Base-by-base conservation (phyloP, 495 filamentous ascomycete genomes). In the Daldinia loculata region DNA sequence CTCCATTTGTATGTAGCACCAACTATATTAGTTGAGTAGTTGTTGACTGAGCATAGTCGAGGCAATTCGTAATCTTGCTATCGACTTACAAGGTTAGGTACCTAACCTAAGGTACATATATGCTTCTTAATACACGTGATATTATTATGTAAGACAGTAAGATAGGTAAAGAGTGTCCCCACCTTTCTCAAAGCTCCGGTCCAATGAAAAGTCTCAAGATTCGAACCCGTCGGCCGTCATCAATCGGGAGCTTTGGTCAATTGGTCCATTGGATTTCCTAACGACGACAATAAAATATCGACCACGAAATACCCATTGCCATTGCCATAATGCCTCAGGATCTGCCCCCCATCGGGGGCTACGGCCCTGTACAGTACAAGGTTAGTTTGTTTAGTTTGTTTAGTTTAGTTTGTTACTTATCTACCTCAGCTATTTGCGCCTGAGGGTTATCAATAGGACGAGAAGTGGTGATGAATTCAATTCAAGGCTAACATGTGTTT, bases 281-380 rank as follows among this genome's bases (percentile, higher is more conserved):
- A 55, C 55, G 22, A 57, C 30, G n/a, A 41, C 14, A 24, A 39
- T 8, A 2, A 32, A 32, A 32, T 32, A 32, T 14, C 36, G 24
- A 15, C 29, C 8, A 48, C 19, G 19, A 48, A 19, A 48, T 48
- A 48, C 8, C 43, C 27, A 6, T 29, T 29, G n/a, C n/a, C n/a
- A n/a, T n/a, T 26, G 4, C 41, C 32, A 34, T 12, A 57, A 90
- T 91, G 89, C 87, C 88, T 77, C 89, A 91, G 88, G 95, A 98
- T 88, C 91, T 99, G 84, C 95, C 95, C 82, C 95, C 95, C 69
- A 75, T 79, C 75, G 95, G 95, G 84, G 95, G 95, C 86, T 99
- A 99, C 80, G 91, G 87, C 75, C 91, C 93, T 72, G 89, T 99
- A 58, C 95, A 98, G 82, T 99, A 97, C 86, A 97, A 97, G 89